Evolutionary conservation across 1,284 basidiomycete species (phyloP).

Genomic region (Trichosporon ovoides): DNA sequence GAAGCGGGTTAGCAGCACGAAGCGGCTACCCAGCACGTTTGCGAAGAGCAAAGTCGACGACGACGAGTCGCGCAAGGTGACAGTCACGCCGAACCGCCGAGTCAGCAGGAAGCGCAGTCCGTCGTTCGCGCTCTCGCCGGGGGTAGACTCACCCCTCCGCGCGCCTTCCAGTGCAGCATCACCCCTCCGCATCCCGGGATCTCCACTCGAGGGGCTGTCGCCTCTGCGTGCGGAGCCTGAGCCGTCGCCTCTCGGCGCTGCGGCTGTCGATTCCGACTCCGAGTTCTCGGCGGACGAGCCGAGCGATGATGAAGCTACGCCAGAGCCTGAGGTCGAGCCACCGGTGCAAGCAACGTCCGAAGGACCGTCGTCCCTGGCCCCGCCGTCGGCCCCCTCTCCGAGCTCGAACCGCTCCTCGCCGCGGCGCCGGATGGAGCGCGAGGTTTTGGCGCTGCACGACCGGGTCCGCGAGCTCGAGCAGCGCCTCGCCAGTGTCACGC

Average conservation of each 20-base stretch:
- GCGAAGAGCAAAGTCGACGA: too few species aligned
- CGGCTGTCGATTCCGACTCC: too few species aligned
- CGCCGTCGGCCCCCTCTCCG: background rate
- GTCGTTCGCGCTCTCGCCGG: background rate
- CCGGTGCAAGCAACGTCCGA: background rate
- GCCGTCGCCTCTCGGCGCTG: too few species aligned
- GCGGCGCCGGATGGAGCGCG: slow-evolving; percentile 6
- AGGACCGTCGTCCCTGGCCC: background rate
- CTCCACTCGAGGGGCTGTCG: background rate
- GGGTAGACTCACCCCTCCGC: background rate
- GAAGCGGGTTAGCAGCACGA: slow-evolving; percentile 3
- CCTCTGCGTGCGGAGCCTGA: background rate
- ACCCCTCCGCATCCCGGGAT: background rate
- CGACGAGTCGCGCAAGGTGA: background rate
- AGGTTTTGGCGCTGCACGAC: slow-evolving; percentile 12
- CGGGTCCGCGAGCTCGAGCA: slow-evolving; percentile 20
- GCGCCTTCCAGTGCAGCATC: background rate
- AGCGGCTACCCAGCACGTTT: background rate
- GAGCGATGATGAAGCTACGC: background rate
- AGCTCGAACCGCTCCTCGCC: background rate
- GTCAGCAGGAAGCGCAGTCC: background rate
- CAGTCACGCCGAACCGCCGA: background rate
- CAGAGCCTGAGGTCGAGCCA: background rate
- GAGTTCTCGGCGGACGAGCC: too few species aligned
- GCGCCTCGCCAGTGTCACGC: slow-evolving; percentile 10